Evolutionary conservation across 108 stramenopile species (phyloP).

Genomic region (Cyclotella kingstonii): DNA sequence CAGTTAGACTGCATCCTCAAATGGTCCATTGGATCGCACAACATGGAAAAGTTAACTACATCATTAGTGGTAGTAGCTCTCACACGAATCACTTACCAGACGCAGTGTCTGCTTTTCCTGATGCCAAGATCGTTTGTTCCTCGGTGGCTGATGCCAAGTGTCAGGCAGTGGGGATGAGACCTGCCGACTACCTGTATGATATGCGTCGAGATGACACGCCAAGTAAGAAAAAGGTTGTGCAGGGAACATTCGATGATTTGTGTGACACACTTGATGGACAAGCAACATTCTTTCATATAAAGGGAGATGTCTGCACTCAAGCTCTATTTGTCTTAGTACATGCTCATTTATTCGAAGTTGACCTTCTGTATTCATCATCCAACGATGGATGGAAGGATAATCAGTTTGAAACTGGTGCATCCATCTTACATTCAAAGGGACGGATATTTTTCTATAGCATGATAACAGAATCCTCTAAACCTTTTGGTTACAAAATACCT

Average conservation of each 20-base stretch:
- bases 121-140: slow-evolving; percentile 33
- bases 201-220: slow-evolving; percentile 4
- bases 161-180: slow-evolving; percentile 17
- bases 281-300: slow-evolving; percentile 13
- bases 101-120: slow-evolving; percentile 15
- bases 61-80: slow-evolving; percentile 23
- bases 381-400: slow-evolving; percentile 5
- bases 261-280: slow-evolving; percentile 14
- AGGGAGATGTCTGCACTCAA: slow-evolving; percentile 24
- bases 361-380: slow-evolving; percentile 11
- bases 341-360: slow-evolving; percentile 23
- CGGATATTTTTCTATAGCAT: slow-evolving; percentile 16
- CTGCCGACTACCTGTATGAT: slow-evolving; percentile 24
- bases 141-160: slow-evolving; percentile 28
- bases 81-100: slow-evolving; percentile 26
- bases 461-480: neutral
- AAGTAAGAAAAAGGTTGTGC: neutral
- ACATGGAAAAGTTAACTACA: slow-evolving; percentile 21
- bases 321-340: slow-evolving; percentile 16
- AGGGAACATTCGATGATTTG: slow-evolving; percentile 21
- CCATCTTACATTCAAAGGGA: slow-evolving; percentile 1
- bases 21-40: slow-evolving; percentile 27
- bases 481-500: slow-evolving; percentile 16
- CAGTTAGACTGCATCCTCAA: slow-evolving; percentile 26
- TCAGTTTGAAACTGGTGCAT: slow-evolving; percentile 11